phyloP scores from a whole-genome alignment of 2,329 filamentous ascomycete species.

The Hirsutella minnesotensis region DNA sequence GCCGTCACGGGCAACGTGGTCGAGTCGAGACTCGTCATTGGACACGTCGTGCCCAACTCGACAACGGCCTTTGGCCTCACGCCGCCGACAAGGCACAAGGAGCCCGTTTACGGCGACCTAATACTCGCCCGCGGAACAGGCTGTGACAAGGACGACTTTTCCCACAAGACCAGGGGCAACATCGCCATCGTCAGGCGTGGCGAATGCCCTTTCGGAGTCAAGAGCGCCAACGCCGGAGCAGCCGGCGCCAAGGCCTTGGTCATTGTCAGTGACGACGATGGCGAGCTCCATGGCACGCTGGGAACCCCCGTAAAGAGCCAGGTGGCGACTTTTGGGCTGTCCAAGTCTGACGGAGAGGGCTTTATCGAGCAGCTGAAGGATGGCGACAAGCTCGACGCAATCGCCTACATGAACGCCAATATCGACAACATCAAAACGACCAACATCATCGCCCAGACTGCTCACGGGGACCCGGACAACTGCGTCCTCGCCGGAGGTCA shows the following conservation, averaged over 20 bases:
- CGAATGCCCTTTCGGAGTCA: slow-evolving; percentile 57
- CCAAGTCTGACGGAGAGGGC: slow-evolving; percentile 43
- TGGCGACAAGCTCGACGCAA: slow-evolving; percentile 37
- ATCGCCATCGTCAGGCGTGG: slow-evolving; percentile 64
- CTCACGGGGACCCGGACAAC: slow-evolving; percentile 46
- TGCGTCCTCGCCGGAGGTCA: slow-evolving; percentile 56
- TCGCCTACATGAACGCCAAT: slow-evolving; percentile 47
- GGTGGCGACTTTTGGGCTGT: slow-evolving; percentile 57
- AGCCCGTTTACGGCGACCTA: slow-evolving; percentile 47
- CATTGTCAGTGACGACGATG: slow-evolving; percentile 62
- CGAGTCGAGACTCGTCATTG: slow-evolving; percentile 46
- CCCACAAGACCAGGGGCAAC: slow-evolving; percentile 42
- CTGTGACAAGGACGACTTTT: slow-evolving; percentile 53
- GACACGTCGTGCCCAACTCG: slow-evolving; percentile 31
- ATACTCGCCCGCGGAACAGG: slow-evolving; percentile 51
- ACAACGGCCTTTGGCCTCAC: slow-evolving; percentile 52
- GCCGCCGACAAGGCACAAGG: slow-evolving; percentile 47
- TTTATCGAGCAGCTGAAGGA: slow-evolving; percentile 41
- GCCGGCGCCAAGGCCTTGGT: slow-evolving; percentile 61
- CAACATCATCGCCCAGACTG: slow-evolving; percentile 54
- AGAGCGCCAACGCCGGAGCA: slow-evolving; percentile 54
- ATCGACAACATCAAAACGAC: slow-evolving; percentile 41
- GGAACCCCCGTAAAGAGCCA: slow-evolving; percentile 47
- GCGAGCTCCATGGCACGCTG: slow-evolving; percentile 54
- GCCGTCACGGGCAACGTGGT: slow-evolving; percentile 49